Conservation (phyloP, 2,329 filamentous ascomycete genomes). For the Cladorrhinum sp. region DNA sequence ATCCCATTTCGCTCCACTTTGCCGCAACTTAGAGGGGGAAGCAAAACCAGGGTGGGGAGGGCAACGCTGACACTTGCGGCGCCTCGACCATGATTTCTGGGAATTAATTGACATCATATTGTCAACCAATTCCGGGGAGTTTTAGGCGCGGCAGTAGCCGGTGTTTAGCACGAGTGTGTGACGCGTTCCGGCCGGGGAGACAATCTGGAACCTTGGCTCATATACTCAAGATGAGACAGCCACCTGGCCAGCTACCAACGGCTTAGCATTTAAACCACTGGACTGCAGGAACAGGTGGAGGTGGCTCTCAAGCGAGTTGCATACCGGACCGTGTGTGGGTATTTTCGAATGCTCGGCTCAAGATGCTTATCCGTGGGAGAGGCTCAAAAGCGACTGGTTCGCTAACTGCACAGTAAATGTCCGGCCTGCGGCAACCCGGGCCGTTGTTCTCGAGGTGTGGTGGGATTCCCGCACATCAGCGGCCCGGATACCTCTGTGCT, state of each 20-base stretch:
- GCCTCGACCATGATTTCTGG: constrained; percentile 24
- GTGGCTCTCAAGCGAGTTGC: constrained; percentile 29
- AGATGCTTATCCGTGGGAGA: constrained; percentile 13
- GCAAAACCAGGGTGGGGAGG: constrained; percentile 24
- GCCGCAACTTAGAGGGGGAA: constrained; percentile 22
- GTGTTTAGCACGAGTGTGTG: constrained; percentile 28
- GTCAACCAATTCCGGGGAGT: constrained; percentile 27
- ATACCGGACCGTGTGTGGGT: constrained; percentile 17
- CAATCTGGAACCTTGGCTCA: constrained; percentile 20
- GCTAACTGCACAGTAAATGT: constrained; percentile 20
- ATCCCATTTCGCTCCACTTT: constrained; percentile 18
- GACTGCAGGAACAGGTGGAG: constrained; percentile 28
- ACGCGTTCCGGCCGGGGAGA: constrained; percentile 25
- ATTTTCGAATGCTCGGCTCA: constrained; percentile 9
- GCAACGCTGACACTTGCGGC: constrained; percentile 22
- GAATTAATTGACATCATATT: constrained; percentile 30
- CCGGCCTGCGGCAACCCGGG: constrained; percentile 26
- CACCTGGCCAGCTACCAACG: constrained; percentile 15
- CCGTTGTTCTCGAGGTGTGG: constrained; percentile 23
- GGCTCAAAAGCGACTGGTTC: constrained; percentile 16
- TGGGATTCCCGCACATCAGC: constrained; percentile 20
- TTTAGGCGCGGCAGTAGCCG: constrained; percentile 30
- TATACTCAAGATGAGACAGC: constrained; percentile 27
- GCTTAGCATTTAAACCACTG: constrained; percentile 13
- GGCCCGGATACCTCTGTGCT: constrained; percentile 6